Evolutionary conservation across 306 rosid species (phyloP), one percentile per base, ranked within the genome.

Genomic region (Dalbergia cultrata): DNA sequence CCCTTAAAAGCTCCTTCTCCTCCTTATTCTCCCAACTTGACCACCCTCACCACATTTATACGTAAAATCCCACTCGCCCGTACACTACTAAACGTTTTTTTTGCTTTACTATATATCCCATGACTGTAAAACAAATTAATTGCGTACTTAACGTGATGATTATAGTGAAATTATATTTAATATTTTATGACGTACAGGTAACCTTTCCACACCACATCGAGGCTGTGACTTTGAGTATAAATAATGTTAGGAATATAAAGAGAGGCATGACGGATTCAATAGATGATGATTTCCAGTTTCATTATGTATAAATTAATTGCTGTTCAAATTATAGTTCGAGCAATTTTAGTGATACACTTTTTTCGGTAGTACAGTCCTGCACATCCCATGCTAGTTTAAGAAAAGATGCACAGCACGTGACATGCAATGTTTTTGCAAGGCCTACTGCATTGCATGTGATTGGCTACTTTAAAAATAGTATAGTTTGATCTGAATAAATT

Each of bases 1-100:
- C 76, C 85, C 88, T 85, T 85, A 63, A 81, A 85, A 81, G 83
- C 82, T 59, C 79, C 82, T 64, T 31, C 84, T 78, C 70, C 71
- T 3, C 7, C 18, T 22, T 35, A 35, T 35, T 66, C 21, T 61
- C 58, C 52, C 43, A 17, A 39, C 45, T 74, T 68, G 78, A 74
- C 79, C 72, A 13, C 53, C 67, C 73, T 41, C 53, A 39, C 68
- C 49, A 17, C 39, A 21, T 6, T 37, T 31, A 7, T 53, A 9
- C 67, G 11, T 53, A 6, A 14, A 6, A 56, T 7, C 60, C 53
- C 82, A 79, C 77, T 77, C 82, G 82, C 82, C 75, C 31, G 2
- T 58, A 17, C 70, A 37, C 18, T n/a, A 8, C 34, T 4, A 37
- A 21, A 13, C 8, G 7, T 7, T 0, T 34, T 34, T 22, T 0